Conservation (phyloP, 345 rosid genomes). For the Citrus mangshanensis region DNA sequence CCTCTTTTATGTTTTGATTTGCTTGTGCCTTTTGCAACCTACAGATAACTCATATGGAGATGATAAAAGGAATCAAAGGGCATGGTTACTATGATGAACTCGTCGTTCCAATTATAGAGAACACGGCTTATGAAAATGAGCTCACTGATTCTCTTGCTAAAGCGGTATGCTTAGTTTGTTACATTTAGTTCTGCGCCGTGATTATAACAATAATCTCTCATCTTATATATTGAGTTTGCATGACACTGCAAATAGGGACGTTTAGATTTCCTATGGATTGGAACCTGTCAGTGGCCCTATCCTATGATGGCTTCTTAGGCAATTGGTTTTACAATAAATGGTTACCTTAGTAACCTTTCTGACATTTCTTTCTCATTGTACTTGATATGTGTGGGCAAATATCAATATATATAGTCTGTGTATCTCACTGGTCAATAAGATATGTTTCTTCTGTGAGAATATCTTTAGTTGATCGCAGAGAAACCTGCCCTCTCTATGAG, state of each 20-base stretch:
- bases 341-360: neutral
- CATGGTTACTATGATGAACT: constrained; percentile 96
- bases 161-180: constrained; percentile 52
- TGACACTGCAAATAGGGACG: neutral
- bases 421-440: neutral
- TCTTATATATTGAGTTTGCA: neutral
- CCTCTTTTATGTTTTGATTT: constrained; percentile 1
- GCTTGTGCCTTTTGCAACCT: constrained; percentile 13
- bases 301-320: neutral
- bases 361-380: neutral
- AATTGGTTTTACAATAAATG: neutral
- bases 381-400: neutral
- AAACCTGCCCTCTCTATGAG: neutral
- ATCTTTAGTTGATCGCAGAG: neutral
- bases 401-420: neutral
- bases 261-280: neutral
- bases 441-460: neutral
- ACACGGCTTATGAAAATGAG: constrained; percentile 85
- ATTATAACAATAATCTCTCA: neutral
- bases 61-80: constrained; percentile 98
- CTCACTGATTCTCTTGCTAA: constrained; percentile 88
- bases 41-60: constrained; percentile 98
- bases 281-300: neutral
- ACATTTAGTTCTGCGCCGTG: neutral
- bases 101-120: constrained; percentile 92